Conservation (phyloP, 1,284 basidiomycete species). For the Ganoderma sinense region DNA sequence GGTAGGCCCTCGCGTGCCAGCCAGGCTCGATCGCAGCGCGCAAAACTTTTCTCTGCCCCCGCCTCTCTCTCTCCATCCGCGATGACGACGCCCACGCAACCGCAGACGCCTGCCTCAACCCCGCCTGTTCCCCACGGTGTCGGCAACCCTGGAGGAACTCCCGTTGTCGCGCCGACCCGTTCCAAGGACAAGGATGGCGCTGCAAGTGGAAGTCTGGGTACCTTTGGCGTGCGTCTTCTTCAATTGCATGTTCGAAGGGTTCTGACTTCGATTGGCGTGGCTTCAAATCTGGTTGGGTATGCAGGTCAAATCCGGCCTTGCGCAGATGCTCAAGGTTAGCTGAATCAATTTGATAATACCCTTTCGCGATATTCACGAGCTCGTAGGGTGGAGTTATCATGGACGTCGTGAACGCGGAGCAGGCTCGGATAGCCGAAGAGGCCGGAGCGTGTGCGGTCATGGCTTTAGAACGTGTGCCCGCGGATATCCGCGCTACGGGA, state of each 20-base stretch:
- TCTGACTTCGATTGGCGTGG: constrained; percentile 8
- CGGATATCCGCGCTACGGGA: constrained; percentile 91
- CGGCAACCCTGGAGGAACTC: constrained; percentile 40
- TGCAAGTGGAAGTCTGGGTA: constrained; percentile 71
- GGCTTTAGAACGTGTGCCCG: constrained; percentile 96
- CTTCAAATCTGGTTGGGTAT: neutral
- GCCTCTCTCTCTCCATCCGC: constrained; percentile 15
- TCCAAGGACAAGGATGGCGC: constrained; percentile 61
- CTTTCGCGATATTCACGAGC: constrained; percentile 28
- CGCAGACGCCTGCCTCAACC: constrained; percentile 38
- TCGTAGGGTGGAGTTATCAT: constrained; percentile 88
- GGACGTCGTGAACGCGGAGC: constrained; percentile 89
- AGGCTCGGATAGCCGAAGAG: constrained; percentile 97
- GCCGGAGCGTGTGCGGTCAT: constrained; percentile 98
- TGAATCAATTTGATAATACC: constrained; percentile 11
- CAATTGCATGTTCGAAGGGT: constrained; percentile 9
- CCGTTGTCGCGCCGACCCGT: constrained; percentile 63
- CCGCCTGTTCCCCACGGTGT: constrained; percentile 42
- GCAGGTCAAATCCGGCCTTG: constrained; percentile 92
- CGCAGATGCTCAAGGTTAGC: constrained; percentile 92
- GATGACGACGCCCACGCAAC: constrained; percentile 41
- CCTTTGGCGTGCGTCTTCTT: constrained; percentile 71
- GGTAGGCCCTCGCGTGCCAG: constrained; percentile 16
- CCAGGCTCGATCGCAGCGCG: neutral
- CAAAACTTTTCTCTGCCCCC: constrained; percentile 17